These are phyloP conservation scores for Backusella mclennaniae DNA, from an alignment of 192 early-diverging fungal genomes.

Conservation along the genomic window DNA sequence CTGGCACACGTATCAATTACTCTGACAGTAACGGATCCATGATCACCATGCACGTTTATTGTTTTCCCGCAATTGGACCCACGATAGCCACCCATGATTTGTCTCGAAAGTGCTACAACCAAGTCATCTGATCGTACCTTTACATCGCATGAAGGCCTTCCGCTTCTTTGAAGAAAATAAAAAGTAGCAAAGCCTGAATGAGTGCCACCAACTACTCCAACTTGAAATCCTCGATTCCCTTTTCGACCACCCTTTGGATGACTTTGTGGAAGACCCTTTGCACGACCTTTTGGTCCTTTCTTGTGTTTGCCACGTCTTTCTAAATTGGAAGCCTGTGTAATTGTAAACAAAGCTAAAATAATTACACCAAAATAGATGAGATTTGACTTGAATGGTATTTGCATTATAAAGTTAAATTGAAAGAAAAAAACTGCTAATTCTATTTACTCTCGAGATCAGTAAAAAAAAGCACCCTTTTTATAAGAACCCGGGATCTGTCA, in stretches of 20 bases:
- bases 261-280: background rate
- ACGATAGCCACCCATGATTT: background rate
- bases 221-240: background rate
- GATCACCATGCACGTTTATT: slow-evolving; percentile 32
- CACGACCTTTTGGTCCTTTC: background rate
- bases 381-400: background rate
- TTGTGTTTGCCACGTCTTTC: slow-evolving; percentile 5
- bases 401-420: background rate
- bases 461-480: background rate
- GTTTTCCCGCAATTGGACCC: slow-evolving; percentile 14
- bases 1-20: slow-evolving; percentile 16
- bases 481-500: background rate
- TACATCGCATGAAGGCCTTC: background rate
- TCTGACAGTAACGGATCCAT: slow-evolving; percentile 34
- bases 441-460: background rate
- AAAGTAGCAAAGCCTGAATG: background rate
- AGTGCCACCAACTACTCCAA: background rate
- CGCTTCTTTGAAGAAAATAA: background rate
- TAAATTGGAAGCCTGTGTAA: background rate
- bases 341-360: background rate
- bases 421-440: background rate
- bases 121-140: background rate
- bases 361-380: background rate
- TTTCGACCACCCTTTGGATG: background rate
- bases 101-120: slow-evolving; percentile 4